A percentile compares a stretch with the other conserved stretches of the same genome.
Evolutionary conservation across 208 protist genomes (phyloP).

Genomic region (Trypanosoma melophagium): DNA sequence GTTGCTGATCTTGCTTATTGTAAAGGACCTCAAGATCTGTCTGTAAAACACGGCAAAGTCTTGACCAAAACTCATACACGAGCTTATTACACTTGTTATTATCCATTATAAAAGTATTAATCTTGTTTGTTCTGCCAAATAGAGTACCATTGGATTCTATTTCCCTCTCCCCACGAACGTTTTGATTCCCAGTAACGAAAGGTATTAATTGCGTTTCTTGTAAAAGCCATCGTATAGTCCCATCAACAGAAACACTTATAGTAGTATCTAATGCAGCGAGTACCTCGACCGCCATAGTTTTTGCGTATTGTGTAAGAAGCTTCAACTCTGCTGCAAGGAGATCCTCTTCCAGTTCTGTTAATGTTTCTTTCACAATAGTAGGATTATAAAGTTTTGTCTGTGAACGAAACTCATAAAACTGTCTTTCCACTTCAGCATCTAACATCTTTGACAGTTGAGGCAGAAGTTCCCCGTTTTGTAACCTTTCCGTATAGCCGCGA

Average conservation of each 20-base stretch:
- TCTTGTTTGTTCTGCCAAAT: background rate
- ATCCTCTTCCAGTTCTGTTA: constrained; percentile 50
- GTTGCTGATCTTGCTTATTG: constrained; percentile 10
- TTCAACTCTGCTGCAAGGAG: constrained; percentile 49
- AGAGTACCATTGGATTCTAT: constrained; percentile 9
- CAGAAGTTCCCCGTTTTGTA: constrained; percentile 65
- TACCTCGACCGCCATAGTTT: constrained; percentile 51
- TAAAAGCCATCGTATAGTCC: constrained; percentile 46
- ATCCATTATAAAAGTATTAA: constrained; percentile 35
- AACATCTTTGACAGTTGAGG: constrained; percentile 52
- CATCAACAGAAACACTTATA: constrained; percentile 53
- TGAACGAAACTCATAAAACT: constrained; percentile 40
- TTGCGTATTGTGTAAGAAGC: constrained; percentile 56
- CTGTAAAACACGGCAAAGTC: constrained; percentile 31
- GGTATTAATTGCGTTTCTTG: constrained; percentile 56
- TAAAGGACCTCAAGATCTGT: constrained; percentile 38
- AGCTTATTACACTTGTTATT: constrained; percentile 53
- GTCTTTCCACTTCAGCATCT: constrained; percentile 52
- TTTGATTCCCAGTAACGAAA: constrained; percentile 27
- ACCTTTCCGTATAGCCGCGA: constrained; percentile 45
- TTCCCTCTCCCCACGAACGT: background rate
- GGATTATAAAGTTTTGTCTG: constrained; percentile 73
- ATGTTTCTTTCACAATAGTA: constrained; percentile 42
- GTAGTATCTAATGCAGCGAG: constrained; percentile 46
- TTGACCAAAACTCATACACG: constrained; percentile 62